Percentiles rank a stretch among this genome's conserved stretches.
These are phyloP conservation scores for Viola odorata DNA, from an alignment of 345 rosid species.

Conservation along the genomic window DNA sequence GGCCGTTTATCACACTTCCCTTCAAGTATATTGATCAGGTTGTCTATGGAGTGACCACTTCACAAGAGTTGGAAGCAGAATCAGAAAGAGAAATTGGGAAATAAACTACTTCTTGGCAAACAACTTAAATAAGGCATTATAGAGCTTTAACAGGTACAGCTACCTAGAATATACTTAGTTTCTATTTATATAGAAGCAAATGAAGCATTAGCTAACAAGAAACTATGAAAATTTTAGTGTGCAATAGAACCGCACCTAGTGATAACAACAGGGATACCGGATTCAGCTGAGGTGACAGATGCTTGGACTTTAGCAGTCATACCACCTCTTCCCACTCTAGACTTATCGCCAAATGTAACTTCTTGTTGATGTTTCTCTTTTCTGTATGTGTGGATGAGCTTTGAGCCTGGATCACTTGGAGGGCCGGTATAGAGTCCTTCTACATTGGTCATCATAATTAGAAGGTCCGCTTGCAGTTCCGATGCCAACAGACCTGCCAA, in stretches of 20 bases:
- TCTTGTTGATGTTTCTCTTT: constrained; percentile 65
- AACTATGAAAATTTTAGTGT: neutral
- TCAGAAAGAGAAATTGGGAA: no score
- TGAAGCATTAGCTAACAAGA: neutral
- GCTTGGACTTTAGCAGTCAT: constrained; percentile 94
- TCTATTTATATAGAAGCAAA: neutral
- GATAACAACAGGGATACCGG: constrained; percentile 83
- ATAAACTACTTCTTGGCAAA: no score
- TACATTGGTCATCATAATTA: constrained; percentile 77
- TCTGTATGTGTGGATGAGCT: constrained; percentile 68
- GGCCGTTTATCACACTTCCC: no score
- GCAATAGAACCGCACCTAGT: constrained; percentile 45
- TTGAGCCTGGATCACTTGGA: constrained; percentile 72
- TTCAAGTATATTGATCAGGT: constrained; percentile 63
- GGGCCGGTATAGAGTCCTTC: constrained; percentile 90
- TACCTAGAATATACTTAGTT: no score
- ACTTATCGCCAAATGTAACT: constrained; percentile 87
- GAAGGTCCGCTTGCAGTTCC: constrained; percentile 81
- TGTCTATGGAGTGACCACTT: constrained; percentile 64
- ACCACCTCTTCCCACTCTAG: constrained; percentile 90
- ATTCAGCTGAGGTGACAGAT: constrained; percentile 74
- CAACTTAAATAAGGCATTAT: no score
- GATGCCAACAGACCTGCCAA: constrained; percentile 73
- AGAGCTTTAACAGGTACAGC: no score
- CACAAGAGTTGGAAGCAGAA: neutral